Conservation (phyloP, 768 basidiomycete species). For the Leccinum boreale region DNA sequence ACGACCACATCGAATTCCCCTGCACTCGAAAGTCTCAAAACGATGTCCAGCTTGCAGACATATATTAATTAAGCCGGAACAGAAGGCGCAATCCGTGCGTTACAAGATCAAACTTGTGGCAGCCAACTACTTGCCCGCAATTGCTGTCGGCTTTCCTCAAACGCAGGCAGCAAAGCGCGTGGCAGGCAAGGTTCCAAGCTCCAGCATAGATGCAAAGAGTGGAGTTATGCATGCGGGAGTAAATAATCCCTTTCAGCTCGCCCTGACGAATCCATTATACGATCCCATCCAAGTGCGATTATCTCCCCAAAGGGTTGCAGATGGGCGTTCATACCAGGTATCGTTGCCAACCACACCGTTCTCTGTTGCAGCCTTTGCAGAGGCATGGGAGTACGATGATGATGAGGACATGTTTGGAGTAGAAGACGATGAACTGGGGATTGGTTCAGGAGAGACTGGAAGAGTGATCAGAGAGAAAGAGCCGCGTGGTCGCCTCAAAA, state of each 20-base stretch:
- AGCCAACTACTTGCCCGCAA: constrained; percentile 87
- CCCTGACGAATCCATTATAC: constrained; percentile 92
- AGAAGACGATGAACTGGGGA: constrained; percentile 38
- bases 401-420: constrained; percentile 79
- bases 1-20: constrained; percentile 83
- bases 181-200: constrained; percentile 33
- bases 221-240: constrained; percentile 63
- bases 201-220: constrained; percentile 37
- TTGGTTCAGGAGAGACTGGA: constrained; percentile 31
- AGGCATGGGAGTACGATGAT: constrained; percentile 98
- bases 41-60: constrained; percentile 93
- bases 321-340: constrained; percentile 58
- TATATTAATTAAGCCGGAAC: constrained; percentile 97
- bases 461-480: constrained; percentile 45
- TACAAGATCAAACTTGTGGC: constrained; percentile 99
- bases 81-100: constrained; percentile 90
- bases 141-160: constrained; percentile 69
- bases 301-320: constrained; percentile 61
- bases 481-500: constrained; percentile 47
- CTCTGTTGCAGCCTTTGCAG: constrained; percentile 85
- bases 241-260: constrained; percentile 85
- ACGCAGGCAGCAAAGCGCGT: constrained; percentile 38
- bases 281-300: constrained; percentile 93
- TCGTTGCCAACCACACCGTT: constrained; percentile 78
- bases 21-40: constrained; percentile 93